These are phyloP conservation scores for Erodium chrysanthum DNA, from an alignment of 441 rosid genomes.

Conservation along the genomic window DNA sequence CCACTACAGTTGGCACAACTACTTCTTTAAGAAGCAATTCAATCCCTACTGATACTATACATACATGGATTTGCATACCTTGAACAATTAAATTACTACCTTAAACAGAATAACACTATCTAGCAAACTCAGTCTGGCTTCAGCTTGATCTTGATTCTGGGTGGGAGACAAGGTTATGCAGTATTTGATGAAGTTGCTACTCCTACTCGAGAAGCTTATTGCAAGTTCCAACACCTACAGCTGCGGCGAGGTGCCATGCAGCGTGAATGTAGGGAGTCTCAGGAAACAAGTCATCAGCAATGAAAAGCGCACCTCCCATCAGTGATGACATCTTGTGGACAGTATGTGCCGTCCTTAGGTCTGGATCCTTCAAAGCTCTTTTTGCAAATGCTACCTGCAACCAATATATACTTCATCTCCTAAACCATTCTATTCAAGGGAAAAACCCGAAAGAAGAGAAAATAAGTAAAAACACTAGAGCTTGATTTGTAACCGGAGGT, in stretches of 20 bases:
- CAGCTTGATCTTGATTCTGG: conserved; percentile 11
- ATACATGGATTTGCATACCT: conserved; percentile 4
- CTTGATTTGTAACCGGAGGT: too few relatives aligned
- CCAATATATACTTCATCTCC: neutral
- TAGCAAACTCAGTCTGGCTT: too few relatives aligned
- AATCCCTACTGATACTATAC: conserved; percentile 5
- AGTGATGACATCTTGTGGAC: conserved; percentile 82
- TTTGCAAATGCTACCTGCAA: conserved; percentile 73
- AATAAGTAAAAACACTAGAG: too few relatives aligned
- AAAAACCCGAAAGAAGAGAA: too few relatives aligned
- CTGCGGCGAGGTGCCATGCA: conserved; percentile 98
- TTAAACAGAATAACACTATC: neutral
- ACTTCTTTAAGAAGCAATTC: conserved; percentile 5
- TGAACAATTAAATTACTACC: neutral
- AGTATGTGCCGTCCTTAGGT: conserved; percentile 52
- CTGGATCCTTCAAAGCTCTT: conserved; percentile 67
- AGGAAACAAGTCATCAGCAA: conserved; percentile 78
- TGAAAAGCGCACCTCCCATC: conserved; percentile 69
- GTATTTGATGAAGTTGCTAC: conserved; percentile 28
- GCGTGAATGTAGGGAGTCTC: conserved; percentile 75
- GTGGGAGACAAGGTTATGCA: conserved; percentile 15
- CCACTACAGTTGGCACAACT: neutral
- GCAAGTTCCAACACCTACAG: conserved; percentile 80
- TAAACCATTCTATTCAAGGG: too few relatives aligned
- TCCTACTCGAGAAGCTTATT: conserved; percentile 81